phyloP scores from a whole-genome alignment of 2,329 filamentous ascomycete genomes.

The Fonsecaea monophora region DNA sequence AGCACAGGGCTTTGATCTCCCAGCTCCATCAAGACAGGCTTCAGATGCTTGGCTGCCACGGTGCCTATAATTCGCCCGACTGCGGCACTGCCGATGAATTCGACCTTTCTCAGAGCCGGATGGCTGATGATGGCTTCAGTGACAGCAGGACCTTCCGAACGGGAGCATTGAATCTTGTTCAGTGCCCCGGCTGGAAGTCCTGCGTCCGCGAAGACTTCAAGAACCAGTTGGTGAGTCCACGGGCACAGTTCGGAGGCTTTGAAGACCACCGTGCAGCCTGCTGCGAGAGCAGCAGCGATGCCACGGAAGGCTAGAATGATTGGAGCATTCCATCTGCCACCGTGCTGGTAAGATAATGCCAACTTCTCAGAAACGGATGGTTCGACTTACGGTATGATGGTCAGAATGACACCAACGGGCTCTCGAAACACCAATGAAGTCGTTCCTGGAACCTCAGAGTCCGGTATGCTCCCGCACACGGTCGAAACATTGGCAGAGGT shows the following conservation, averaged over 20 bases:
- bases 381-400: conserved; percentile 83
- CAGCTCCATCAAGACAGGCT: conserved; percentile 84
- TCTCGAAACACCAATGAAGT: conserved; percentile 60
- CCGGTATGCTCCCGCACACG: conserved; percentile 79
- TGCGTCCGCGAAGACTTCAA: conserved; percentile 75
- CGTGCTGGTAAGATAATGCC: background rate
- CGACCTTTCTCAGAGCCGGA: conserved; percentile 76
- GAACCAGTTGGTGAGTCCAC: conserved; percentile 80
- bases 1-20: conserved; percentile 94
- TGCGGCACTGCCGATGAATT: conserved; percentile 88
- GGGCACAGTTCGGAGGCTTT: conserved; percentile 94
- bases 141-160: conserved; percentile 67
- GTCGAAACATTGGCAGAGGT: conserved; percentile 84
- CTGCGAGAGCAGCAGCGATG: conserved; percentile 82
- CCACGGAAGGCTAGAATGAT: conserved; percentile 91
- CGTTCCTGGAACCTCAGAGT: conserved; percentile 82
- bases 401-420: conserved; percentile 63
- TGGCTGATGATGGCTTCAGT: conserved; percentile 74
- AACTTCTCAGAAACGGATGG: background rate
- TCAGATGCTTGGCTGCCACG: conserved; percentile 78
- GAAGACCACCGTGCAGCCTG: conserved; percentile 85
- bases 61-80: conserved; percentile 82
- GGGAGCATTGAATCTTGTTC: conserved; percentile 87
- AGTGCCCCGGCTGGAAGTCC: conserved; percentile 81
- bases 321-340: conserved; percentile 69